Evolutionary conservation across 1,139 yeast species (phyloP).

Genomic region (Candida dubliniensis): DNA sequence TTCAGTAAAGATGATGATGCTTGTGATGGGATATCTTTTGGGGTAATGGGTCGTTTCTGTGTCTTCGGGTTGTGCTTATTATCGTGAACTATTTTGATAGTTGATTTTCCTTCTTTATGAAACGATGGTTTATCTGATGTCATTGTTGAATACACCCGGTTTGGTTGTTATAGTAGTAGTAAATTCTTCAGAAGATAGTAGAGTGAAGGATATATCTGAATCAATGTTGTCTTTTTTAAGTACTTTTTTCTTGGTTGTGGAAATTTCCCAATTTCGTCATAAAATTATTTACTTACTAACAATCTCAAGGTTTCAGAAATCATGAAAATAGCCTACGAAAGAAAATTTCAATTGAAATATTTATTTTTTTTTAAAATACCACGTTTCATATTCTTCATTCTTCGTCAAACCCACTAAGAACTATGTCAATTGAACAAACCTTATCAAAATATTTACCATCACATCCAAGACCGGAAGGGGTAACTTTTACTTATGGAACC

Average conservation of each 20-base stretch:
- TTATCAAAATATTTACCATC: slow-evolving; percentile 12
- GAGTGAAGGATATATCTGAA: no score
- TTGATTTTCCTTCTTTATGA: slow-evolving; percentile 29
- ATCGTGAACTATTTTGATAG: slow-evolving; percentile 9
- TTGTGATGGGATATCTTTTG: slow-evolving; percentile 10
- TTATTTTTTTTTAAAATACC: not conserved
- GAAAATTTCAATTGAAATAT: not conserved
- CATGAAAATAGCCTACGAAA: not conserved
- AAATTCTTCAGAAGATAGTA: no score
- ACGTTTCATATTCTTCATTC: not conserved
- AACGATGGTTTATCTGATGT: slow-evolving; percentile 26
- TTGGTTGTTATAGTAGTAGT: not conserved
- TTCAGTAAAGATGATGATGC: no score
- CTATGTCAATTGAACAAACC: slow-evolving; percentile 16
- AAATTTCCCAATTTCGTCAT: slow-evolving; percentile 2
- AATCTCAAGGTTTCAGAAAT: not conserved
- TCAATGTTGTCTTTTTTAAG: no score
- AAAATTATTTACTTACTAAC: not conserved
- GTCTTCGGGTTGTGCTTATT: slow-evolving; percentile 3
- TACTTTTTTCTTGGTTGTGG: slow-evolving; percentile 1
- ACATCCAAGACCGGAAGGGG: slow-evolving; percentile 49
- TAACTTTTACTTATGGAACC: slow-evolving; percentile 75
- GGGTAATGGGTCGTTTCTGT: slow-evolving; percentile 14
- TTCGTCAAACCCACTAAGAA: not conserved
- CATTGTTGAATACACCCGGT: not conserved